A percentile compares a stretch with the other conserved stretches of the same genome.
Evolutionary conservation across 1,139 yeast genomes (phyloP).

Genomic region (Candida dubliniensis): DNA sequence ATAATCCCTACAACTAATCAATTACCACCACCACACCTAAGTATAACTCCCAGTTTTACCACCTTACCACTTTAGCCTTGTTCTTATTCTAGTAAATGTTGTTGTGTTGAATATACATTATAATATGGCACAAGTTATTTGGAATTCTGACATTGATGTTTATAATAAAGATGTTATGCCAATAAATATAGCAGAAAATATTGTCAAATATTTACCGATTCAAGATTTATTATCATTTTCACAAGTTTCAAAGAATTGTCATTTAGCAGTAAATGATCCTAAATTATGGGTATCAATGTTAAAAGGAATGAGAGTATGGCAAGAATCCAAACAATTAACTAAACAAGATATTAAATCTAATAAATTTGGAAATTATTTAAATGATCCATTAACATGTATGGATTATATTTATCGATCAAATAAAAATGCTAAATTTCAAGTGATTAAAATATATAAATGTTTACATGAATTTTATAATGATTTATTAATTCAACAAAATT

Average conservation of each 20-base stretch:
- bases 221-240: slow-evolving; percentile 39
- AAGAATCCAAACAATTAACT: slow-evolving; percentile 16
- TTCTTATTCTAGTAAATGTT: too few species aligned
- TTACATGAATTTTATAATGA: slow-evolving; percentile 50
- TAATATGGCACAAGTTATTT: slow-evolving; percentile 46
- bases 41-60: too few species aligned
- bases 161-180: slow-evolving; percentile 46
- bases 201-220: slow-evolving; percentile 37
- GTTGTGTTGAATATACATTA: too few species aligned
- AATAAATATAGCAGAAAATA: slow-evolving; percentile 34
- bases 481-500: slow-evolving; percentile 45
- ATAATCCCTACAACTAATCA: too few species aligned
- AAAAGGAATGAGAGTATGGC: slow-evolving; percentile 51
- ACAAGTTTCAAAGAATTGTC: slow-evolving; percentile 39
- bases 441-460: slow-evolving; percentile 42
- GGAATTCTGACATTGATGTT: slow-evolving; percentile 51
- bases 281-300: slow-evolving; percentile 55
- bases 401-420: slow-evolving; percentile 39
- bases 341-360: slow-evolving; percentile 11
- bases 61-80: too few species aligned
- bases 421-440: slow-evolving; percentile 43
- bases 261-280: slow-evolving; percentile 37
- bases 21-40: too few species aligned
- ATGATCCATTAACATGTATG: slow-evolving; percentile 41
- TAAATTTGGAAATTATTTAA: slow-evolving; percentile 10